Evolutionary conservation across 2,329 filamentous ascomycete genomes (phyloP).

Genomic region (Colletotrichum lindemuthianum): DNA sequence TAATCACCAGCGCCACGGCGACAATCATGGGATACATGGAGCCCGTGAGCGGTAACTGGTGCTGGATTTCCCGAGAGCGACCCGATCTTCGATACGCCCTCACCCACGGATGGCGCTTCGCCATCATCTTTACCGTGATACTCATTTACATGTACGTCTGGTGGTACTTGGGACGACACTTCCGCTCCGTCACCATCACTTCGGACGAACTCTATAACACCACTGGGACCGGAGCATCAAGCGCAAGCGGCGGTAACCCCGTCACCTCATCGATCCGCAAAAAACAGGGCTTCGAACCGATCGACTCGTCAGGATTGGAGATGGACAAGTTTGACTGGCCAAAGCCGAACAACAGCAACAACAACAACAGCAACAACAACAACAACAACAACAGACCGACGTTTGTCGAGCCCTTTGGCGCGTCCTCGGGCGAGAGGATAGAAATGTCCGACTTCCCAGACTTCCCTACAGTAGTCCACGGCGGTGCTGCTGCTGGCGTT

Average conservation of each 20-base stretch:
- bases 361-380: background rate
- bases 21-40: conserved; percentile 43
- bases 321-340: conserved; percentile 32
- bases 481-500: background rate
- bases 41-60: conserved; percentile 57
- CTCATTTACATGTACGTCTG: conserved; percentile 55
- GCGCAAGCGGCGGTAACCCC: conserved; percentile 5
- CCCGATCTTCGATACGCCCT: conserved; percentile 54
- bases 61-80: conserved; percentile 54
- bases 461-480: background rate
- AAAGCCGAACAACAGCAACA: conserved; percentile 1
- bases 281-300: conserved; percentile 26
- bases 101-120: conserved; percentile 57
- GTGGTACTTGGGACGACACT: conserved; percentile 44
- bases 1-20: conserved; percentile 48
- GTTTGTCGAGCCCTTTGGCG: background rate
- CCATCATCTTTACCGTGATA: conserved; percentile 52
- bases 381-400: background rate
- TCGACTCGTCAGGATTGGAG: conserved; percentile 3
- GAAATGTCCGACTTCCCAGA: too few relatives aligned
- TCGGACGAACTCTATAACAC: conserved; percentile 19
- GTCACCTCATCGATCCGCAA: conserved; percentile 21
- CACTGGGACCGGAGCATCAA: background rate
- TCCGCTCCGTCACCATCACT: conserved; percentile 34
- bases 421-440: too few relatives aligned